Evolutionary conservation across 2,329 filamentous ascomycete genomes (phyloP), one percentile per base, ranked within the genome.

Genomic region (Dactylellina drechsleri): DNA sequence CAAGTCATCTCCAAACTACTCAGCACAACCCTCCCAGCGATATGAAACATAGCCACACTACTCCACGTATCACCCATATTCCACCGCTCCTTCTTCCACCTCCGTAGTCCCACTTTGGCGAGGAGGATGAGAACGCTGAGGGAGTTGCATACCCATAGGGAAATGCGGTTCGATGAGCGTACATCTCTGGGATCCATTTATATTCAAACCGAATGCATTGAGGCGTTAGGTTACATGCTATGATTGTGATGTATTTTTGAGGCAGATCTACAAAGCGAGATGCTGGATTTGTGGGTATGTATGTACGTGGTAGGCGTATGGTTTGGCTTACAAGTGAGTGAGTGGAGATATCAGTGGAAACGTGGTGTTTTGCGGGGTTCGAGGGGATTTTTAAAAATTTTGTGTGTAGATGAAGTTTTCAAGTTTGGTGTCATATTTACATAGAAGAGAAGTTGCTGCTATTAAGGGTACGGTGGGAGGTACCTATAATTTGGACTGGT

Each of bases 61-160:
- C 58, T 66, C 71, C 71, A 75, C 2, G 64, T 64, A 56, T 75
- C 71, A 15, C 71, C 71, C 3, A 28, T 56, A 45, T 75, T 75
- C 71, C 71, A 75, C 2, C 71, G 15, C 50, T 75, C 71, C n/a
- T 68, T 68, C 7, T 56, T 45, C 71, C 71, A 68, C 54, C 8
- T 26, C 13, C 71, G 57, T 2, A 75, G 18, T 3, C 58, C 64
- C 1, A 68, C 2, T 13, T 53, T 53, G 10, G 68, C 1, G 1
- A 53, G 13, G 10, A 75, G 18, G 1, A 75, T 54, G 2, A 60
- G n/a, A 3, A 75, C 12, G 12, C 64, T 60, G 13, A 68, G 31
- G 1, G 45, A 16, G 3, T 58, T 65, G 31, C 71, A 75, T 13
- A 60, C 26, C 10, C 45, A 65, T 23, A 75, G 41, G 26, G 71